These are phyloP conservation scores for Aspergillus sp. DNA, from an alignment of 2,329 filamentous ascomycete species.

Conservation along the genomic window DNA sequence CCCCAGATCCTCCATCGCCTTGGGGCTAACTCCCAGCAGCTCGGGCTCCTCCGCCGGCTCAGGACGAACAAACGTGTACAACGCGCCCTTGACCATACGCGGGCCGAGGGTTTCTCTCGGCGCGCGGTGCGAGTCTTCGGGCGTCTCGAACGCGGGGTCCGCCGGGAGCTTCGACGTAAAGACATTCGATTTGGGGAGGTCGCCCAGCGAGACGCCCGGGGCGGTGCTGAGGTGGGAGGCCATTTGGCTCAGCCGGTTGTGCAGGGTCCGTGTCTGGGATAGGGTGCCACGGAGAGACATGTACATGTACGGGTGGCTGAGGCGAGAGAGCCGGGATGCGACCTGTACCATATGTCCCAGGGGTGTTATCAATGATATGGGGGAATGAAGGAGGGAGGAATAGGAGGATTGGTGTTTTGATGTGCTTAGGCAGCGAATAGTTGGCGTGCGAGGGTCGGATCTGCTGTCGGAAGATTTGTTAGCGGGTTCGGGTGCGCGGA, in stretches of 20 bases:
- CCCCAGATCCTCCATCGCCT: conserved; percentile 78
- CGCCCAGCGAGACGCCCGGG: conserved; percentile 39
- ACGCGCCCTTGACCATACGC: conserved; percentile 76
- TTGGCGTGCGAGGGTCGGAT: too few species aligned
- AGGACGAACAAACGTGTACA: conserved; percentile 89
- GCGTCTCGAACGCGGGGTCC: conserved; percentile 76
- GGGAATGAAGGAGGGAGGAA: too few species aligned
- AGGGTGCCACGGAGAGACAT: conserved; percentile 25
- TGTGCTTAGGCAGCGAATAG: background rate
- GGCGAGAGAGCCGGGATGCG: background rate
- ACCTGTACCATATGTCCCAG: background rate
- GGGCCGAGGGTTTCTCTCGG: conserved; percentile 75
- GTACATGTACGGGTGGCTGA: conserved; percentile 25
- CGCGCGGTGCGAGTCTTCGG: conserved; percentile 75
- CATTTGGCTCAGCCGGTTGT: conserved; percentile 45
- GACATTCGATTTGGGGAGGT: conserved; percentile 63
- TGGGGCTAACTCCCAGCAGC: conserved; percentile 75
- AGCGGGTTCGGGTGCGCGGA: too few species aligned
- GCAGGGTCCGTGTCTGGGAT: conserved; percentile 15
- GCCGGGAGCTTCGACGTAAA: conserved; percentile 69
- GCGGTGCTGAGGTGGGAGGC: conserved; percentile 37
- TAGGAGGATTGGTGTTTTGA: background rate
- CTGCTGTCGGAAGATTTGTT: too few species aligned
- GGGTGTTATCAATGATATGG: background rate
- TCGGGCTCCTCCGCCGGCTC: conserved; percentile 70